Base-by-base conservation (phyloP, 2,329 filamentous ascomycete species). In the Aspergillus amoenus region DNA sequence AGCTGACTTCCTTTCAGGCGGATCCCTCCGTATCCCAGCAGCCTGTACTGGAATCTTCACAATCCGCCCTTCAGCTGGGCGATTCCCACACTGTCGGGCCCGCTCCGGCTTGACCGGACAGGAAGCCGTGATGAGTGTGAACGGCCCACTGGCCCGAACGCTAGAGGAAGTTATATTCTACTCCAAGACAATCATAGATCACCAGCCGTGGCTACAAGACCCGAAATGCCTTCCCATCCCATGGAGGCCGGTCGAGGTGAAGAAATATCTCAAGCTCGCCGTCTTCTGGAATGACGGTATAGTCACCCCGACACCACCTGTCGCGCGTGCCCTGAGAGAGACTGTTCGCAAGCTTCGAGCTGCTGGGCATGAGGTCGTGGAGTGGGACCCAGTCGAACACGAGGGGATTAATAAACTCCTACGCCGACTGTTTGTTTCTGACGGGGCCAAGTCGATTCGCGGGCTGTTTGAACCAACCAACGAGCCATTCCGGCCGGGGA, bases 21-120 rank as follows among this genome's bases (percentile, higher is more conserved):
- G 74, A 9, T 73, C 69, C 32, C 70, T 77, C 21, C 66, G 74
- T n/a, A 75, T 78, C 48, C 75, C 75, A 1, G 67, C 69, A 39
- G 69, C 72, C 0, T 78, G 73, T 54, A 75, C 70, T 55, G 64
- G 69, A 8, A 61, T 76, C 3, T 77, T 73, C 62, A 73, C 73
- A 1, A 62, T 77, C 41, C 76, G 76, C 49, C 73, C 75, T 6
- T 73, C 71, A 2, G 72, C 72, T 51, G 74, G 75, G 45, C 65
- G 73, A 11, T 75, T 77, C 58, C 74, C 74, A 41, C 67, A 70
- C 34, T 73, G 53, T 21, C 51, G 56, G 11, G 62, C 63, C 2
- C 72, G 82, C 42, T 85, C 83, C 1, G 85, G 84, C 7, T 78
- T 88, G 70, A 79, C 82, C 1, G 86, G 86, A 2, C 86, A 89